A percentile compares a stretch with the other conserved stretches of the same genome.
These are phyloP conservation scores for Sclerotinia subarctica DNA, from an alignment of 2,329 filamentous ascomycete genomes.

Conservation along the genomic window DNA sequence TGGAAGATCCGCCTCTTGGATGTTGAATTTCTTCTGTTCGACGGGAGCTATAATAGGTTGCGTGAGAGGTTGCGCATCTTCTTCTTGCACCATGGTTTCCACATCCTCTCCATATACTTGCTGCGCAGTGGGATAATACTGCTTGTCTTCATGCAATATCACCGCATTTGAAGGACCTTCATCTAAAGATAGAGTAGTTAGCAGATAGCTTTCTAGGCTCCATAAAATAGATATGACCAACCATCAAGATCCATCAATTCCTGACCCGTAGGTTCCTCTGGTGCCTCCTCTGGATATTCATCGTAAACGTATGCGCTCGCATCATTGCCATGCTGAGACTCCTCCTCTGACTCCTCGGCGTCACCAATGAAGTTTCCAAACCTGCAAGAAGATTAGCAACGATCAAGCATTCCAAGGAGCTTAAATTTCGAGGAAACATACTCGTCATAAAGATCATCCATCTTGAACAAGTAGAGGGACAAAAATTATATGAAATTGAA, in stretches of 20 bases:
- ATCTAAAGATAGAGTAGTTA: constrained; percentile 44
- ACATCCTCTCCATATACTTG: constrained; percentile 94
- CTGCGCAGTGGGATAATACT: constrained; percentile 97
- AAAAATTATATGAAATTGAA: constrained; percentile 3
- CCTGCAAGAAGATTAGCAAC: constrained; percentile 47
- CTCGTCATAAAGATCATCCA: constrained; percentile 99
- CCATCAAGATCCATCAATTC: constrained; percentile 93
- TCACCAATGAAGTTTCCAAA: constrained; percentile 99
- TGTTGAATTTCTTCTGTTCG: constrained; percentile 91
- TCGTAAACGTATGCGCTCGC: constrained; percentile 78
- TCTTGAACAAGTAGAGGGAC: constrained; percentile 40
- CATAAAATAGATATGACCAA: constrained; percentile 40
- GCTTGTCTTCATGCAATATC: constrained; percentile 98
- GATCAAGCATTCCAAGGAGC: constrained; percentile 14
- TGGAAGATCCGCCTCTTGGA: constrained; percentile 88
- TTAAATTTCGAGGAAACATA: constrained; percentile 43
- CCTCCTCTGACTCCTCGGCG: constrained; percentile 81
- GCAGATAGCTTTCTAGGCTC: not conserved
- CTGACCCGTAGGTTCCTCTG: constrained; percentile 60
- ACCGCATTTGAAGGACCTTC: constrained; percentile 93
- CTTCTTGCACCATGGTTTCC: constrained; percentile 93
- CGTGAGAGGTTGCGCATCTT: constrained; percentile 88
- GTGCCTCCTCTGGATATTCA: constrained; percentile 61
- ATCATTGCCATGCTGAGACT: constrained; percentile 73
- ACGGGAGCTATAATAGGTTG: constrained; percentile 93